Percentiles rank a stretch among this genome's conserved stretches.
Evolutionary conservation across 176 grass and related monocot genomes (phyloP).

Genomic region (Tuctoria greenei): DNA sequence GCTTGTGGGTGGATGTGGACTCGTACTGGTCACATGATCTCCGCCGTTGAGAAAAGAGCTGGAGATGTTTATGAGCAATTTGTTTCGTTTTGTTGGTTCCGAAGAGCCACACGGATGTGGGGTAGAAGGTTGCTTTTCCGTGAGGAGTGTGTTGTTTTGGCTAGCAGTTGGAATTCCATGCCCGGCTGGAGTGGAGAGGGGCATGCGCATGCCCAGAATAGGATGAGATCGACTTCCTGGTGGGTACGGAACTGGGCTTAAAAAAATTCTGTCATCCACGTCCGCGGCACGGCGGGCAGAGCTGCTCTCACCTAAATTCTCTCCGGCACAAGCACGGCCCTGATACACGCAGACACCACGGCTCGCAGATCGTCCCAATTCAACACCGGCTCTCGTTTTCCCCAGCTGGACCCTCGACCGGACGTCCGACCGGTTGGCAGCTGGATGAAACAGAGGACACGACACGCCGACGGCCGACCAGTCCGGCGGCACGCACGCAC

Average conservation of each 20-base stretch:
- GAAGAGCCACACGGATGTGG: constrained; percentile 28
- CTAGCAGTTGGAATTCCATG: constrained; percentile 26
- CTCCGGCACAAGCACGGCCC: neutral
- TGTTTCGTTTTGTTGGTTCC: neutral
- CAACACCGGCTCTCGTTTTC: neutral
- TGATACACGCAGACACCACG: neutral
- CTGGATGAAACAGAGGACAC: neutral
- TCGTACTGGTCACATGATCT: constrained; percentile 42
- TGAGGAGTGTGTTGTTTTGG: constrained; percentile 7
- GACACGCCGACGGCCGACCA: neutral
- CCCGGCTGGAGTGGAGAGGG: neutral
- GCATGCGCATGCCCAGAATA: neutral
- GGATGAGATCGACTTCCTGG: neutral
- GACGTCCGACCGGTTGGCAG: neutral
- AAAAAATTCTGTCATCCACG: neutral
- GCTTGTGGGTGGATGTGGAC: constrained; percentile 33
- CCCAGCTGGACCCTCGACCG: neutral
- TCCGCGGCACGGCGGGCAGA: neutral
- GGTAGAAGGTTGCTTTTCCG: constrained; percentile 35
- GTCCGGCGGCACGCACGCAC: neutral
- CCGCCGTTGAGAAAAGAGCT: constrained; percentile 10
- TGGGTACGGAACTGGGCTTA: no score
- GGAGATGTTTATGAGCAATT: constrained; percentile 44
- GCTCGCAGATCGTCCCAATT: neutral
- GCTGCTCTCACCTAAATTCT: neutral